Conservation (phyloP, 306 rosid species). For the Lithocarpus polystachyus region DNA sequence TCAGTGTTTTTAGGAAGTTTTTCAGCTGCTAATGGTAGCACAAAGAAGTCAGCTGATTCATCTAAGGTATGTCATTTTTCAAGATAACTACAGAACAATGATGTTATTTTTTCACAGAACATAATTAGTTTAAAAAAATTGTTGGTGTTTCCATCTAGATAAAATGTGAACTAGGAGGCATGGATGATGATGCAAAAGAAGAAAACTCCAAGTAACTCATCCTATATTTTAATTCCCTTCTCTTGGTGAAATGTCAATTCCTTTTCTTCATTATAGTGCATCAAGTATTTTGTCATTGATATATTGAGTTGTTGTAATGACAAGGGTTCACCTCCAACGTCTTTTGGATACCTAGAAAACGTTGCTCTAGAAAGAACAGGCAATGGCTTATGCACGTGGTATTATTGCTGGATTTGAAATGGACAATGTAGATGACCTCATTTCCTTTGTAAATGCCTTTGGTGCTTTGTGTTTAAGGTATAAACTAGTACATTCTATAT, state of each 20-base stretch:
- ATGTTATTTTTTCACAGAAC: not conserved
- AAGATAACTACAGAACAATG: not conserved
- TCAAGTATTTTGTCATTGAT: constrained; percentile 15
- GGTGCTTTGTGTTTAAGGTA: constrained; percentile 69
- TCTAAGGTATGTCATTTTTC: constrained; percentile 25
- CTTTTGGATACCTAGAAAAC: constrained; percentile 49
- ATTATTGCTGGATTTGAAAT: constrained; percentile 64
- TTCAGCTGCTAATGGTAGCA: constrained; percentile 30
- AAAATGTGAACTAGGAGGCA: constrained; percentile 34
- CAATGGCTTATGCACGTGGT: constrained; percentile 72
- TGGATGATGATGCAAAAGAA: constrained; percentile 27
- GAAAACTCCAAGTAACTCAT: constrained; percentile 57
- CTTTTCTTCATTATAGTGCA: constrained; percentile 4
- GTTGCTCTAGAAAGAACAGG: constrained; percentile 60
- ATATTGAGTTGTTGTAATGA: constrained; percentile 11
- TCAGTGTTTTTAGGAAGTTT: constrained; percentile 22
- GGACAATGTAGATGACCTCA: constrained; percentile 47
- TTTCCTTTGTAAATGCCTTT: constrained; percentile 60
- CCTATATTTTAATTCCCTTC: constrained; percentile 13
- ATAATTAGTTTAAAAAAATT: constrained; percentile 2
- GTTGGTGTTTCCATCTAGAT: constrained; percentile 32
- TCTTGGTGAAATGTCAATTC: constrained; percentile 20
- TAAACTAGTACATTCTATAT: constrained; percentile 2
- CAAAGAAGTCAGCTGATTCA: constrained; percentile 41
- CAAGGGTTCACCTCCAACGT: constrained; percentile 53